Conservation (phyloP, 2,329 filamentous ascomycete genomes). For the Amylocarpus encephaloides region DNA sequence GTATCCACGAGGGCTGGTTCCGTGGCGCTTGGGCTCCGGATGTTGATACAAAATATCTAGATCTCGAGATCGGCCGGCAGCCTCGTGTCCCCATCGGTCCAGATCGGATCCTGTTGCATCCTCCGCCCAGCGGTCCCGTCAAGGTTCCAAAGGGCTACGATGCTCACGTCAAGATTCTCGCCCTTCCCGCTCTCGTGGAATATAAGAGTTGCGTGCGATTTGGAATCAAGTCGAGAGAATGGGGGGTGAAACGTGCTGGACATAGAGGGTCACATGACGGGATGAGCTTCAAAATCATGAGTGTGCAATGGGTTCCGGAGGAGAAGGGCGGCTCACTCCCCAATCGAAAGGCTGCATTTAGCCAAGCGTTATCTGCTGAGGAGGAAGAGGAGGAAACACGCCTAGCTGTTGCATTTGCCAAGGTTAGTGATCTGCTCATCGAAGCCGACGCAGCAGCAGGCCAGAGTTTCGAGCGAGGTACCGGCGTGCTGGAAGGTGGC, state of each 20-base stretch:
- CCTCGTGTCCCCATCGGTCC: slow-evolving; percentile 22
- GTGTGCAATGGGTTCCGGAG: slow-evolving; percentile 81
- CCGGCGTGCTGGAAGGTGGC: slow-evolving; percentile 1
- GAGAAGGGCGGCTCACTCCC: slow-evolving; percentile 43
- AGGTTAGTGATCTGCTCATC: slow-evolving; percentile 3
- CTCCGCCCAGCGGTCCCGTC: slow-evolving; percentile 56
- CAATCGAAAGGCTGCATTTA: slow-evolving; percentile 28
- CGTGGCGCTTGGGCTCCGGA: slow-evolving; percentile 80
- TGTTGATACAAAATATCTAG: slow-evolving; percentile 63
- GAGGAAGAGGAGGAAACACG: slow-evolving; percentile 19
- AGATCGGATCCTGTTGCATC: slow-evolving; percentile 42
- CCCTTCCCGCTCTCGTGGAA: slow-evolving; percentile 71
- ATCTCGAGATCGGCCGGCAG: slow-evolving; percentile 40
- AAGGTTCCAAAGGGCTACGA: slow-evolving; percentile 63
- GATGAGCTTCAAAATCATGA: slow-evolving; percentile 79
- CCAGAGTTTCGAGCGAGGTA: slow-evolving; percentile 21
- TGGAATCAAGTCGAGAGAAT: slow-evolving; percentile 76
- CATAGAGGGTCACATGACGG: slow-evolving; percentile 35
- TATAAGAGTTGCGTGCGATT: slow-evolving; percentile 72
- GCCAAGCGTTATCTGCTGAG: slow-evolving; percentile 11
- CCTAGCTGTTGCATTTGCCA: slow-evolving; percentile 9
- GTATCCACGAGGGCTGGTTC: slow-evolving; percentile 90
- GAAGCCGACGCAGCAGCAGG: slow-evolving; percentile 3
- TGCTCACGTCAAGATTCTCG: slow-evolving; percentile 77
- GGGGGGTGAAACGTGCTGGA: slow-evolving; percentile 50